phyloP scores from a whole-genome alignment of 805 yeast species.

The Saccharomyces jurei region DNA sequence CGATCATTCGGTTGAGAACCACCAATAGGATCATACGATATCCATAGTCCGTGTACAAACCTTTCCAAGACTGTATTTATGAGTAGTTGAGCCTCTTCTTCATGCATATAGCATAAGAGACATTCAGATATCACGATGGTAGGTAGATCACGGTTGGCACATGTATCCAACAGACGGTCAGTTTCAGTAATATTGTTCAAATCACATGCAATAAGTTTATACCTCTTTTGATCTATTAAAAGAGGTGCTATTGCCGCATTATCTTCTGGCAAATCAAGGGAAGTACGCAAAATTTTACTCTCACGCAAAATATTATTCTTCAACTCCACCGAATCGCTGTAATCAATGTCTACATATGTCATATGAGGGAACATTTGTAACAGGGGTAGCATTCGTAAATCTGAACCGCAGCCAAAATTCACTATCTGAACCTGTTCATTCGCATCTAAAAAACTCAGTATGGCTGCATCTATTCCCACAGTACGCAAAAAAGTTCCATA shows the following conservation, averaged over 20 bases:
- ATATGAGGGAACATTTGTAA: constrained; percentile 26
- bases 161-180: constrained; percentile 14
- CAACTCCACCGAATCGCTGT: constrained; percentile 37
- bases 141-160: constrained; percentile 28
- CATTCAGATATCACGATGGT: constrained; percentile 52
- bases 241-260: constrained; percentile 18
- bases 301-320: constrained; percentile 28
- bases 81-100: constrained; percentile 34
- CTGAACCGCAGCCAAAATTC: constrained; percentile 64
- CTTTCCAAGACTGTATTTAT: constrained; percentile 28
- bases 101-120: constrained; percentile 45
- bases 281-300: constrained; percentile 4
- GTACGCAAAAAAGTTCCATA: constrained; percentile 64
- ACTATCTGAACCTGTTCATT: constrained; percentile 40
- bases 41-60: constrained; percentile 21
- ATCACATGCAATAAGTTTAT: constrained; percentile 31
- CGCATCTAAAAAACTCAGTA: constrained; percentile 34
- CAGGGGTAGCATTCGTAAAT: constrained; percentile 42
- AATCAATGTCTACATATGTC: constrained; percentile 44
- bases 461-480: constrained; percentile 39
- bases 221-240: constrained; percentile 15
- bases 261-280: constrained; percentile 2
- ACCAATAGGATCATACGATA: constrained; percentile 56
- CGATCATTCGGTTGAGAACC: constrained; percentile 31
- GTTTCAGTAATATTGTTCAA: constrained; percentile 26